Evolutionary conservation across 495 filamentous ascomycete genomes (phyloP).

Genomic region (Talaromyces wortmannii): DNA sequence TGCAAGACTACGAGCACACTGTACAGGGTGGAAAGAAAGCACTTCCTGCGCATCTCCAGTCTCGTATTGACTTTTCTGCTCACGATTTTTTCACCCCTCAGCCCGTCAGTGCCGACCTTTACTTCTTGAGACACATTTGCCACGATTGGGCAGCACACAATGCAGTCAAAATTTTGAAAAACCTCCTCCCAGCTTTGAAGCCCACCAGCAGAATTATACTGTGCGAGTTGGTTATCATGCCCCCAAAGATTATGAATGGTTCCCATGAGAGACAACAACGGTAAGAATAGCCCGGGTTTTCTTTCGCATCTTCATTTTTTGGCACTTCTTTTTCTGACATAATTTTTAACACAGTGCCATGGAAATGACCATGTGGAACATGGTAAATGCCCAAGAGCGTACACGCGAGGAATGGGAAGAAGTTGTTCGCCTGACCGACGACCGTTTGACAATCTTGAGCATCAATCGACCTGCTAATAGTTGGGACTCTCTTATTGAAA

Average conservation of each 20-base stretch:
- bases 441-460: background rate
- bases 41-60: slow-evolving; percentile 21
- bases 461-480: background rate
- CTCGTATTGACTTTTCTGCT: slow-evolving; percentile 31
- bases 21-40: slow-evolving; percentile 13
- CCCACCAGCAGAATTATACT: slow-evolving; percentile 41
- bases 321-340: background rate
- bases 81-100: slow-evolving; percentile 45
- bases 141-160: slow-evolving; percentile 42
- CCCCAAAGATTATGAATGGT: slow-evolving; percentile 7
- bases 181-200: slow-evolving; percentile 32
- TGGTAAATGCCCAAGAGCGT: slow-evolving; percentile 26
- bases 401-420: slow-evolving; percentile 17
- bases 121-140: slow-evolving; percentile 45
- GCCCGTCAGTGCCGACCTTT: slow-evolving; percentile 41
- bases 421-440: background rate
- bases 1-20: slow-evolving; percentile 21
- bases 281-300: background rate
- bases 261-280: slow-evolving; percentile 12
- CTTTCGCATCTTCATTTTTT: background rate
- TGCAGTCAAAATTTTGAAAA: slow-evolving; percentile 29
- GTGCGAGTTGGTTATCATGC: slow-evolving; percentile 32
- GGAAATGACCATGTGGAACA: slow-evolving; percentile 22
- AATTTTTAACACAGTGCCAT: background rate
- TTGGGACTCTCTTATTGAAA: background rate